Base-by-base conservation (phyloP, 2,329 filamentous ascomycete species). In the Catunica adiposa region DNA sequence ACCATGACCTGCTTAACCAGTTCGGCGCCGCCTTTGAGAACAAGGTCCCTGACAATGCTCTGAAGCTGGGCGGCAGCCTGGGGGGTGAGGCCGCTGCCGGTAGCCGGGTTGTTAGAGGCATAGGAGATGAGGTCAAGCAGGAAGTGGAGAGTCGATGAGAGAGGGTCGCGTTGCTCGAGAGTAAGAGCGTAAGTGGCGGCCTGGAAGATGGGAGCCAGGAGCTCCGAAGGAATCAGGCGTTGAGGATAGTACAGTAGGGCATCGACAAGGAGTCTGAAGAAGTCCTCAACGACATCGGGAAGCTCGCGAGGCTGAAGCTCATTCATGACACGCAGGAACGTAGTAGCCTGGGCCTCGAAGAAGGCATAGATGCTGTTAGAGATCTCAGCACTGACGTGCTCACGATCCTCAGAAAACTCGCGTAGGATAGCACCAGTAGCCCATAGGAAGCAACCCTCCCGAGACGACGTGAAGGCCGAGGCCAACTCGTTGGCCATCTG, bases 381-480 rank as follows among this genome's bases (percentile, higher is more conserved):
- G 4, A 88, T 94, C n/a, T 78, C 73, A 53, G 83, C 77, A 55
- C 90, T 84, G 20, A 97, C 86, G 59, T 86, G 80, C 62, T 95
- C 89, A 44, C 86, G 80, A 44, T 90, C 89, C 62, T 94, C 87
- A 0, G 88, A 92, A 65, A 97, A 98, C 67, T 98, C 92, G 58
- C 92, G 84, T 29, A 98, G 78, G 60, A 98, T 94, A 7, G 90
- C 88, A 61, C 89, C 86, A 1, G 90, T 96, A 1, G 92, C 90
- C 92, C 92, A 98, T n/a, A 98, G 75, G 75, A 98, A 98, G 67
- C 90, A 96, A 11, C 92, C 92, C 69, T 98, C 90, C 59, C 83
- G 80, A 9, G 90, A 96, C 17, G 79, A 77, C 56, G 84, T 78
- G 66, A 98, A 98, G 3, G 90, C 89, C 60, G 76, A 77, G 1